Conservation (phyloP, 1,284 basidiomycete species). For the Amylostereum chailletii region DNA sequence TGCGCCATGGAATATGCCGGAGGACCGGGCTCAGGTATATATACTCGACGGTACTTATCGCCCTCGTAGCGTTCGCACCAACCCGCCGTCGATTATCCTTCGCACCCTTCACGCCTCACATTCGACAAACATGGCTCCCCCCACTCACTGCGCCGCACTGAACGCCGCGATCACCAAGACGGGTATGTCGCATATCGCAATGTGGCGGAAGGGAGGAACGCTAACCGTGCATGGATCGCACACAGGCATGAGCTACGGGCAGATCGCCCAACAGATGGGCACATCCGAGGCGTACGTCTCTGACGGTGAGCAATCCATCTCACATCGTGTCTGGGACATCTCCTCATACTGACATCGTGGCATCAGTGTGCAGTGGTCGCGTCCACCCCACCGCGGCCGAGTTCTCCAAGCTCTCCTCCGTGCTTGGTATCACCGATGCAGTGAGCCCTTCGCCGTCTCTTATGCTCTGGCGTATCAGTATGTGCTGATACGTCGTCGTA, state of each 20-base stretch:
- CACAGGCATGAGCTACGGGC: constrained; percentile 35
- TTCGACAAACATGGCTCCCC: constrained; percentile 25
- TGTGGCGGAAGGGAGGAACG: background rate
- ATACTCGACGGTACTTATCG: too few relatives aligned
- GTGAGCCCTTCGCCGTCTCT: constrained; percentile 19
- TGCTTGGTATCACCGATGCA: constrained; percentile 31
- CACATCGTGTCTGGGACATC: background rate
- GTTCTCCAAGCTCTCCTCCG: constrained; percentile 42
- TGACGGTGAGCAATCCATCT: constrained; percentile 31
- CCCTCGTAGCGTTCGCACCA: too few relatives aligned
- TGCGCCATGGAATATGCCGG: too few relatives aligned
- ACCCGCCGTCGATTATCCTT: background rate
- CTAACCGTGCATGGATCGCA: background rate
- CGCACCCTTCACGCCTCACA: background rate
- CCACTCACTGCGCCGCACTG: constrained; percentile 50
- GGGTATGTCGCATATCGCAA: constrained; percentile 26
- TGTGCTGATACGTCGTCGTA: background rate
- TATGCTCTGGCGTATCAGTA: background rate
- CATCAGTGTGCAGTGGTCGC: constrained; percentile 43
- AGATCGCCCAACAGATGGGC: constrained; percentile 39
- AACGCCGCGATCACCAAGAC: constrained; percentile 39
- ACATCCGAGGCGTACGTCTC: constrained; percentile 36
- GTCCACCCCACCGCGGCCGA: constrained; percentile 37
- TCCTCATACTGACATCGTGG: background rate
- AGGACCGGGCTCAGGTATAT: too few relatives aligned